These are phyloP conservation scores for Trichoderma guizhouense DNA, from an alignment of 2,329 filamentous ascomycete genomes.

Conservation along the genomic window DNA sequence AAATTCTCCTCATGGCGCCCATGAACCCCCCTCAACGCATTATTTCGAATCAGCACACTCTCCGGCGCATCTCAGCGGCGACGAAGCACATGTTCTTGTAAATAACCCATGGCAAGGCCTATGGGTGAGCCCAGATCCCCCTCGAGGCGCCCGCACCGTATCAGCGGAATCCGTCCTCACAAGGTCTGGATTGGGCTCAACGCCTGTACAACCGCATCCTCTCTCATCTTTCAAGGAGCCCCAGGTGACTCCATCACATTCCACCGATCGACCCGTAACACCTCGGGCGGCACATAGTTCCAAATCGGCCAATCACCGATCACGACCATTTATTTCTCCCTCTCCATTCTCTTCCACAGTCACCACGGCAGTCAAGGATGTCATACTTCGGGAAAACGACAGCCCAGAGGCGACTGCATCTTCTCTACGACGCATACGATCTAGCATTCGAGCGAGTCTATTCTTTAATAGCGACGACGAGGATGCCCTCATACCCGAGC, in stretches of 20 bases:
- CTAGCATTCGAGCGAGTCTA: constrained; percentile 51
- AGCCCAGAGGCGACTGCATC: constrained; percentile 39
- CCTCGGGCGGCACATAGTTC: constrained; percentile 29
- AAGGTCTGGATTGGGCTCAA: constrained; percentile 24
- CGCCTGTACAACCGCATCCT: constrained; percentile 30
- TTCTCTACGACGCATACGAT: constrained; percentile 46
- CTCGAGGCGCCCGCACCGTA: constrained; percentile 36
- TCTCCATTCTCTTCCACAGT: constrained; percentile 59
- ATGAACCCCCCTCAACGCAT: constrained; percentile 37
- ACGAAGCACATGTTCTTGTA: constrained; percentile 39
- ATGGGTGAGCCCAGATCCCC: constrained; percentile 30
- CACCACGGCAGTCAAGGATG: constrained; percentile 55
- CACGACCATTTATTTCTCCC: constrained; percentile 54
- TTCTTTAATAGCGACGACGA: constrained; percentile 49
- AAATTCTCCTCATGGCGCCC: constrained; percentile 35
- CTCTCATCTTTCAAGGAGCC: constrained; percentile 34
- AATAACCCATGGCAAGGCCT: constrained; percentile 44
- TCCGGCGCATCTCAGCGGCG: constrained; percentile 34
- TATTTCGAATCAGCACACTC: constrained; percentile 30
- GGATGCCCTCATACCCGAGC: constrained; percentile 26
- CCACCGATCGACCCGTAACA: constrained; percentile 28
- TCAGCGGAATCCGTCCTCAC: constrained; percentile 37
- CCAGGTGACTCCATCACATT: constrained; percentile 22
- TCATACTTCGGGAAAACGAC: constrained; percentile 46
- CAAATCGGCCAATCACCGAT: constrained; percentile 32